These are phyloP conservation scores for Vaccinium corymbosum DNA, from an alignment of 148 eudicot genomes.

Conservation along the genomic window DNA sequence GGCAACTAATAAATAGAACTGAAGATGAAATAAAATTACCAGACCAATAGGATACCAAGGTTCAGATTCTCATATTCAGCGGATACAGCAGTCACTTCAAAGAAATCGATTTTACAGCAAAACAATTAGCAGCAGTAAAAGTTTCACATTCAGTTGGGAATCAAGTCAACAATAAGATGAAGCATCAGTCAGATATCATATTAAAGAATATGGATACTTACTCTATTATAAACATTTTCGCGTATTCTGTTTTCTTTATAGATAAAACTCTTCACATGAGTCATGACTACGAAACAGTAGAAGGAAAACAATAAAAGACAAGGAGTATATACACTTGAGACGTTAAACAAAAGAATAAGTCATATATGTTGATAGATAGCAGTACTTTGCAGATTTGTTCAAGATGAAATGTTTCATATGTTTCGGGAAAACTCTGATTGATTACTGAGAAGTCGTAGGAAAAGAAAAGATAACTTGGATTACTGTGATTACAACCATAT, in stretches of 20 bases:
- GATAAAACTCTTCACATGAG: background rate
- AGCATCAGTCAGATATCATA: background rate
- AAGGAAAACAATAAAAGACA: background rate
- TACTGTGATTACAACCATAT: background rate
- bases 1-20: background rate
- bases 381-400: background rate
- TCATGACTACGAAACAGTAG: background rate
- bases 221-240: background rate
- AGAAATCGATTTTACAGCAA: background rate
- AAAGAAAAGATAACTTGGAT: background rate
- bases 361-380: background rate
- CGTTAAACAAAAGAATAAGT: background rate
- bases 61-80: background rate
- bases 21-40: background rate
- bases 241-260: background rate
- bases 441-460: background rate
- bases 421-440: background rate
- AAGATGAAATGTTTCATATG: background rate
- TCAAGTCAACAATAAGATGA: background rate
- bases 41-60: background rate
- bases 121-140: background rate
- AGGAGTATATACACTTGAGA: background rate
- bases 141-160: background rate
- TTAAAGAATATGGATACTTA: background rate
- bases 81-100: background rate